Evolutionary conservation across 352 stramenopile genomes (phyloP).

Genomic region (Globisporangium irregulare): DNA sequence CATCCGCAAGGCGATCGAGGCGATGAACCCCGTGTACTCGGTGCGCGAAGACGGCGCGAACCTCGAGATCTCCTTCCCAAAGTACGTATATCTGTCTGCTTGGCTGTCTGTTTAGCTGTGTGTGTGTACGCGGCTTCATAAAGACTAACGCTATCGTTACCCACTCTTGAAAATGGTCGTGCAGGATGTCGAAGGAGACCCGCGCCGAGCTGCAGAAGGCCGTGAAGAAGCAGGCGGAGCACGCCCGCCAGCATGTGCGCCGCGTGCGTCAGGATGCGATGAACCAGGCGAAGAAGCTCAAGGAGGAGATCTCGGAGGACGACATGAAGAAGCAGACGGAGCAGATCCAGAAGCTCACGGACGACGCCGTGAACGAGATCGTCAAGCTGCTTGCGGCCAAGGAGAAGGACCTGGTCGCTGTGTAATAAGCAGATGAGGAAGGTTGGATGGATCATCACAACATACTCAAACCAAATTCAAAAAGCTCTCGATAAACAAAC

Average conservation of each 20-base stretch:
- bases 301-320: conserved; percentile 75
- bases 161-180: neutral
- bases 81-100: conserved; percentile 33
- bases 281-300: conserved; percentile 81
- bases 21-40: conserved; percentile 72
- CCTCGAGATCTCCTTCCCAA: conserved; percentile 80
- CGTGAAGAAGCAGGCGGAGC: conserved; percentile 80
- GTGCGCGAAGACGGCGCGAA: conserved; percentile 62
- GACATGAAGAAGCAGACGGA: conserved; percentile 73
- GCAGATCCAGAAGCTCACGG: conserved; percentile 80
- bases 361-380: conserved; percentile 67
- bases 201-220: conserved; percentile 74
- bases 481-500: neutral
- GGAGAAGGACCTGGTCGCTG: conserved; percentile 70
- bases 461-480: conserved; percentile 1
- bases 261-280: conserved; percentile 84
- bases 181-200: conserved; percentile 85
- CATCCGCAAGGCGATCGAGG: conserved; percentile 72
- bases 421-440: conserved; percentile 25
- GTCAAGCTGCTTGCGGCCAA: conserved; percentile 69
- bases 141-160: neutral
- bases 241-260: conserved; percentile 77
- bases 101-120: neutral
- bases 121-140: neutral
- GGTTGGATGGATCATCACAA: neutral